These are phyloP conservation scores for Hypoxylon sp. DNA, from an alignment of 2,329 filamentous ascomycete genomes.

Conservation along the genomic window DNA sequence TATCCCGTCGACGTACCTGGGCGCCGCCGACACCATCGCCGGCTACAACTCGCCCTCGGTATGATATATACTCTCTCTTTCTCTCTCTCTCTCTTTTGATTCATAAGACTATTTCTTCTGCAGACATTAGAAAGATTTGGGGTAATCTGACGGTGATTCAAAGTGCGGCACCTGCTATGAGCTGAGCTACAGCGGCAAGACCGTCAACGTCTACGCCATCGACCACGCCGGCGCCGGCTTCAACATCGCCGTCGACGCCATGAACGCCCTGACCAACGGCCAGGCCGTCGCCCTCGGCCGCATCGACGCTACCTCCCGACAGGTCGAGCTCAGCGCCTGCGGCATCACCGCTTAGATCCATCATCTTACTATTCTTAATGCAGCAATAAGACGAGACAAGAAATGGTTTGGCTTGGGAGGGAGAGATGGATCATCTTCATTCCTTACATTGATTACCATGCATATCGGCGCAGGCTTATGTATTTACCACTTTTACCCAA, in stretches of 20 bases:
- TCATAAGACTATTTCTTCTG: too few species aligned
- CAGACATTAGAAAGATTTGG: background rate
- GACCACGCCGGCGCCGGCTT: conserved; percentile 64
- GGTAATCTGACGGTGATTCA: background rate
- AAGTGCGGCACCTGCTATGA: conserved; percentile 71
- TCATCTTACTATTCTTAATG: too few species aligned
- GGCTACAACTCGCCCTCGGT: conserved; percentile 66
- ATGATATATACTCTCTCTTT: too few species aligned
- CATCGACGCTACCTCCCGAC: conserved; percentile 61
- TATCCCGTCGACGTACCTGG: conserved; percentile 68
- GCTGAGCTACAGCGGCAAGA: conserved; percentile 63
- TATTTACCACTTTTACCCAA: background rate
- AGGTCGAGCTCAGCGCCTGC: conserved; percentile 61
- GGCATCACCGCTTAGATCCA: conserved; percentile 41
- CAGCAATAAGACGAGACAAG: too few species aligned
- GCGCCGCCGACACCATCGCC: conserved; percentile 62
- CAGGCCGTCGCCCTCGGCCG: conserved; percentile 63
- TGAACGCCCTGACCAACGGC: conserved; percentile 67
- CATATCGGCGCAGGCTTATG: background rate
- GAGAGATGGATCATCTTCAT: background rate
- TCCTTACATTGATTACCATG: background rate
- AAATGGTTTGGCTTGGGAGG: background rate
- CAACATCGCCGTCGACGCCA: conserved; percentile 67
- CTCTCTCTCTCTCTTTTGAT: background rate
- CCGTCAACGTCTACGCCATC: conserved; percentile 67